Evolutionary conservation across 345 rosid species (phyloP), one percentile per base, ranked within the genome.

Genomic region (Acer negundo): DNA sequence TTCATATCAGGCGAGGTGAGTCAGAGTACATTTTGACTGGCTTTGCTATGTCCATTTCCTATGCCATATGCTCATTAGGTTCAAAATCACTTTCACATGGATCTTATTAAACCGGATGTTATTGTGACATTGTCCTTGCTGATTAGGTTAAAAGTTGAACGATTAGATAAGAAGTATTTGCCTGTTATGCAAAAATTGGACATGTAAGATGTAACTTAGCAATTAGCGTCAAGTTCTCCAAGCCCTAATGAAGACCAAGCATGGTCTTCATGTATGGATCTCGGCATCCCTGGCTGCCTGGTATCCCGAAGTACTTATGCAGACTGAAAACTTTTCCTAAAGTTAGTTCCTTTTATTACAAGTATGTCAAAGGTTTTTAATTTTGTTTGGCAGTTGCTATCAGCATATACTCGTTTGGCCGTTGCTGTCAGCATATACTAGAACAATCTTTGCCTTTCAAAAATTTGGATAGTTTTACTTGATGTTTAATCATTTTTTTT

Each of bases 121-220:
- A 71, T 13, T 51, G 23, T 51, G 31, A 28, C 31, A 28, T 28
- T 28, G 31, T 28, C 15, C 62, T 23, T 53, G 55, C 56, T 69
- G 20, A 23, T 51, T 26, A 70, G 62, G 9, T 51, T 16, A 51
- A 46, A 22, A 31, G 72, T 46, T 12, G 4, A 5, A 15, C 40
- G 4, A 17, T 49, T 26, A 64, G n/a, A 23, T 75, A 16, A 62
- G 19, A 68, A 1, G 10, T 11, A 76, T 46, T 62, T 76, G 56
- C 58, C 56, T 58, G 75, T 46, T 70, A 9, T 58, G 24, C 44
- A 26, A 72, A 65, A 23, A 56, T 72, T 40, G 46, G 44, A 67
- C 65, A 38, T 38, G 42, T 26, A 26, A 28, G 31, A 28, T 28
- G 2, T 28, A 28, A 28, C 31, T 28, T 28, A 28, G 31, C 63